phyloP scores from a whole-genome alignment of 2,329 filamentous ascomycete genomes.

The Trichoderma pleuroti region DNA sequence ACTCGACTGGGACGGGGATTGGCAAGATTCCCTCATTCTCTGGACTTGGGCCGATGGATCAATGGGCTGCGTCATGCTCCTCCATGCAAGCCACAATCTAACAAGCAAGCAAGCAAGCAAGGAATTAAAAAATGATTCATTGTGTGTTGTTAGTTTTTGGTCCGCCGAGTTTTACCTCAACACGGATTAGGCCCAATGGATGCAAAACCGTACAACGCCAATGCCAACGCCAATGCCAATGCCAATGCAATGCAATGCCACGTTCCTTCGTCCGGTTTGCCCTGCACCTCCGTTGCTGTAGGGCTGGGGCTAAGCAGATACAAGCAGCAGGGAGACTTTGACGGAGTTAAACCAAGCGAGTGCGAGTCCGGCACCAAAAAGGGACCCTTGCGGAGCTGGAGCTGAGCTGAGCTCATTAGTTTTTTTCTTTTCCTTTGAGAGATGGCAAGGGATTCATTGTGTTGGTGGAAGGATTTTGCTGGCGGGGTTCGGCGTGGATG shows the following conservation, averaged over 20 bases:
- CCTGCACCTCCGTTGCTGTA: background rate
- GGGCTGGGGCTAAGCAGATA: background rate
- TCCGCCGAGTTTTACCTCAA: background rate
- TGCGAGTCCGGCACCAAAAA: background rate
- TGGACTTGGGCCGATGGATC: background rate
- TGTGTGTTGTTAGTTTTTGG: background rate
- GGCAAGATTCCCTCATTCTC: background rate
- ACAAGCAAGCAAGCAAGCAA: background rate
- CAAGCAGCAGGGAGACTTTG: background rate
- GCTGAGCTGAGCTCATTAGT: background rate
- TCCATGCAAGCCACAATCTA: background rate
- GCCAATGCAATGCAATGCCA: too few relatives aligned
- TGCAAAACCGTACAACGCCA: too few relatives aligned
- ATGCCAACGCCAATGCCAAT: too few relatives aligned
- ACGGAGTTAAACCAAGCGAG: background rate
- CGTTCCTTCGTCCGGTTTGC: background rate
- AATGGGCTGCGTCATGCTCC: background rate
- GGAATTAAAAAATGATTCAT: background rate
- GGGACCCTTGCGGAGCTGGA: background rate
- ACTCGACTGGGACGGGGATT: background rate
- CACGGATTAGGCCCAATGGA: background rate
- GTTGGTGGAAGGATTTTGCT: background rate
- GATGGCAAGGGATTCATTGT: background rate
- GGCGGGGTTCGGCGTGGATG: background rate
- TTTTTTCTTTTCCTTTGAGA: background rate